phyloP scores from a whole-genome alignment of 768 basidiomycete species.

The Cystobasidium tubakii region DNA sequence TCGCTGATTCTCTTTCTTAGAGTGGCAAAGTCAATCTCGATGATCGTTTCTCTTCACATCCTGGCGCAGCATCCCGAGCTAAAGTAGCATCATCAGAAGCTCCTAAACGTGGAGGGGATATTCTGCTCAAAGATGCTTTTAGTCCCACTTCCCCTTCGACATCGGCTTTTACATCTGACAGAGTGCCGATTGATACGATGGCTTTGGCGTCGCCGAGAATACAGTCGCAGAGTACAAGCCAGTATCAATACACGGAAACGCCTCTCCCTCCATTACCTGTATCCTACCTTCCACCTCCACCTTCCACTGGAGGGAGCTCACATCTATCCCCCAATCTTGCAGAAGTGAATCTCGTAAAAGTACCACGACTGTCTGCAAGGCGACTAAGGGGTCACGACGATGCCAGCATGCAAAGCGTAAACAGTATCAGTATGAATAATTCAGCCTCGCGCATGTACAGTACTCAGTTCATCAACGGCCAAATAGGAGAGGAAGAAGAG shows the following conservation, averaged over 20 bases:
- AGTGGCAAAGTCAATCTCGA: slow-evolving; percentile 22
- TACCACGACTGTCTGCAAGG: background rate
- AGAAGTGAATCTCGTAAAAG: background rate
- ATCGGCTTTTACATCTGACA: background rate
- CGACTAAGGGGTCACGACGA: background rate
- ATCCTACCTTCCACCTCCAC: background rate
- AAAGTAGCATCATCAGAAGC: background rate
- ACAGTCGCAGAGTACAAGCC: background rate
- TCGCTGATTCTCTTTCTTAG: no score
- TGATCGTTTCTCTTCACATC: background rate
- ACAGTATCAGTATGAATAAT: no score
- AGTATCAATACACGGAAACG: background rate
- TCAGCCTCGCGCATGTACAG: no score
- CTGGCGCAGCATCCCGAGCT: background rate
- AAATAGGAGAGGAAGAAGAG: background rate
- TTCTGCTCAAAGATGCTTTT: slow-evolving; percentile 23
- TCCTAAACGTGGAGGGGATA: slow-evolving; percentile 11
- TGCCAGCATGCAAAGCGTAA: no score
- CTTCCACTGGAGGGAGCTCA: background rate
- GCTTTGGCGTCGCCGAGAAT: background rate
- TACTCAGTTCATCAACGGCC: no score
- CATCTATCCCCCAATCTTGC: background rate
- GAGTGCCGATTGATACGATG: background rate
- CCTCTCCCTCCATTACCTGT: background rate
- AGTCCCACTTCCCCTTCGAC: background rate